Evolutionary conservation across 768 basidiomycete species (phyloP), one percentile per base, ranked within the genome.

Genomic region (Zangia roseola): DNA sequence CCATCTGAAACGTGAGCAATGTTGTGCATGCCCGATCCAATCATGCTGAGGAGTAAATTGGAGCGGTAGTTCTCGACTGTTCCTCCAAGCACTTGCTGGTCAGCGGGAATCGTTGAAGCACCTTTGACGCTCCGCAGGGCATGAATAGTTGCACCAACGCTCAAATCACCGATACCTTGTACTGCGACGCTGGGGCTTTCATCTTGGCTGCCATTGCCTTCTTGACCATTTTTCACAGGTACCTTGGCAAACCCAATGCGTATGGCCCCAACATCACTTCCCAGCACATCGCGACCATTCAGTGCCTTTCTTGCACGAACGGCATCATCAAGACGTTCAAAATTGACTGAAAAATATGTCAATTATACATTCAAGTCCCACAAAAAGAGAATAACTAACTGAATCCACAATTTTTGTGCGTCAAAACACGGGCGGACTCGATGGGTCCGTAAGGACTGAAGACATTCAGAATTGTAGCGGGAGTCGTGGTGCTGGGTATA

Each of bases 381-480:
- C 5, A 43, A 5, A 20, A 28, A 44, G 30, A 31, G 33, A 41
- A 31, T 23, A 6, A 82, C 85, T 68, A 50, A 86, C 84, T 88
- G 71, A 89, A 91, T 52, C 92, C 91, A 68, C 97, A 97, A 58
- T 95, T 95, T 75, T 98, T 98, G 74, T 97, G 93, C 4, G 93
- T 94, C 59, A 99, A 74, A 13, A 98, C 94, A 51, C 97, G 76
- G 9, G 95, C 97, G 42, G 91, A 94, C 71, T 99, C 97, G 55
- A 99, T 97, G 4, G 94, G 91, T 0, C 97, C 97, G 61, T 92
- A 99, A 17, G 94, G 93, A 59, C 93, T 93, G 66, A 99, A 99
- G 35, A 99, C 91, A 58, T 92, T 94, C 43, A 97, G 70, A 55
- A 99, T 89, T 2, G 92, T 94, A 3, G 91, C 90, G 8, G 97